Percentiles rank a stretch among this genome's conserved stretches.
Evolutionary conservation across 2,329 filamentous ascomycete genomes (phyloP).

Genomic region (Rhexocercosporidium sp.): DNA sequence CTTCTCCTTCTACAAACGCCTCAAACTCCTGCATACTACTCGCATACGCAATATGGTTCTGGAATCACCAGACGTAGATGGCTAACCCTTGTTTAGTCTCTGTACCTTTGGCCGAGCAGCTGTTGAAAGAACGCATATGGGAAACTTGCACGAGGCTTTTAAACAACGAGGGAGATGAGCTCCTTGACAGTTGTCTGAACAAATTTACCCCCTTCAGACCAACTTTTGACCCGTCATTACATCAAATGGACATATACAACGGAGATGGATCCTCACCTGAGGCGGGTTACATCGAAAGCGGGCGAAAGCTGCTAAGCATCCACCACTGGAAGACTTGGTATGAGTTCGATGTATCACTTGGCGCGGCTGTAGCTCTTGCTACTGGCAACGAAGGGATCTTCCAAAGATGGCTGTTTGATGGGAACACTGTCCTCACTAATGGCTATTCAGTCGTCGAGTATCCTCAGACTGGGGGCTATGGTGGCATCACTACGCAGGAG

Average conservation of each 20-base stretch:
- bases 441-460: conserved; percentile 14
- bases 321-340: conserved; percentile 16
- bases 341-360: background rate
- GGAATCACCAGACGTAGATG: background rate
- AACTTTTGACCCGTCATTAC: background rate
- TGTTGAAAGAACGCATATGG: background rate
- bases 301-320: conserved; percentile 4
- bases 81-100: background rate
- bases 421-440: conserved; percentile 7
- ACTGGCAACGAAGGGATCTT: conserved; percentile 10
- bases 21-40: no score
- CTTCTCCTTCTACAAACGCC: background rate
- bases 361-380: background rate
- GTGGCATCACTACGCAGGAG: conserved; percentile 7
- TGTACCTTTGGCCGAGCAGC: background rate
- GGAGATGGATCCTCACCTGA: conserved; percentile 7
- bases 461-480: background rate
- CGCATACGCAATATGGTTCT: no score
- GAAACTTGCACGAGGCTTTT: background rate
- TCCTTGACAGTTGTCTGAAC: conserved; percentile 11
- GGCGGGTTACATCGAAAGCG: conserved; percentile 9
- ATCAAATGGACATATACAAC: conserved; percentile 16
- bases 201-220: background rate
- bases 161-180: conserved; percentile 14
- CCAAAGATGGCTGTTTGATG: conserved; percentile 13